phyloP scores from a whole-genome alignment of 2,329 filamentous ascomycete genomes.

The Trichoderma arundinaceum region DNA sequence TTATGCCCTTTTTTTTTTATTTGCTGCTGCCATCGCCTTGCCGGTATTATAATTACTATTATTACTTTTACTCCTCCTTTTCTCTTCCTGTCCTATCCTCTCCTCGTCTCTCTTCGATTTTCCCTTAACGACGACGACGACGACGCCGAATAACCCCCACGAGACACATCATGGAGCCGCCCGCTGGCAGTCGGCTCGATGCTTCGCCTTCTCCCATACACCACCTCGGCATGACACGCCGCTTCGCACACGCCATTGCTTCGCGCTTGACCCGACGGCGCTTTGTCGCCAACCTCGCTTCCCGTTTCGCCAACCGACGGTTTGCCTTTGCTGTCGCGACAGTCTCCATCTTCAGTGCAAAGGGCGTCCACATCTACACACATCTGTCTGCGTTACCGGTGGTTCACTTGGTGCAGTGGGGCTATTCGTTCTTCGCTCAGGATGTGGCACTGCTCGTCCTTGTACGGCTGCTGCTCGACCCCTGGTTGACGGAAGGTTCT shows the following conservation, averaged over 20 bases:
- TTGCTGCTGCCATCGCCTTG: neutral
- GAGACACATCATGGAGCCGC: conserved; percentile 19
- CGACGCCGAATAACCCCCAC: neutral
- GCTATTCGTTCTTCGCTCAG: conserved; percentile 38
- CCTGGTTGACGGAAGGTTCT: neutral
- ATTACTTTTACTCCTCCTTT: neutral
- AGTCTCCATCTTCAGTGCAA: conserved; percentile 36
- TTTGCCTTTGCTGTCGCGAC: conserved; percentile 37
- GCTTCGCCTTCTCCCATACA: conserved; percentile 15
- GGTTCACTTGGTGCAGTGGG: conserved; percentile 35
- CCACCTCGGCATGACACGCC: conserved; percentile 19
- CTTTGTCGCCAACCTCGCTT: conserved; percentile 1
- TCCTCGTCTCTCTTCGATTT: no score
- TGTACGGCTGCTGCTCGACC: conserved; percentile 35
- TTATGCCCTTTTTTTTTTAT: neutral
- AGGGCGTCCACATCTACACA: conserved; percentile 37
- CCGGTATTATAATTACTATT: neutral
- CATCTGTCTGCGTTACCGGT: conserved; percentile 35
- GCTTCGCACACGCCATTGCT: conserved; percentile 21
- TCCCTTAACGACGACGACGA: neutral
- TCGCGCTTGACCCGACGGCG: conserved; percentile 22
- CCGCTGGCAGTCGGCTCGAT: conserved; percentile 29
- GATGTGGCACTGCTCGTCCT: conserved; percentile 36
- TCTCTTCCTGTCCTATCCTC: neutral
- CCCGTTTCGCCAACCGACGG: conserved; percentile 22